These are phyloP conservation scores for Gigaspora rosea DNA, from an alignment of 192 early-diverging fungal species.

Conservation along the genomic window DNA sequence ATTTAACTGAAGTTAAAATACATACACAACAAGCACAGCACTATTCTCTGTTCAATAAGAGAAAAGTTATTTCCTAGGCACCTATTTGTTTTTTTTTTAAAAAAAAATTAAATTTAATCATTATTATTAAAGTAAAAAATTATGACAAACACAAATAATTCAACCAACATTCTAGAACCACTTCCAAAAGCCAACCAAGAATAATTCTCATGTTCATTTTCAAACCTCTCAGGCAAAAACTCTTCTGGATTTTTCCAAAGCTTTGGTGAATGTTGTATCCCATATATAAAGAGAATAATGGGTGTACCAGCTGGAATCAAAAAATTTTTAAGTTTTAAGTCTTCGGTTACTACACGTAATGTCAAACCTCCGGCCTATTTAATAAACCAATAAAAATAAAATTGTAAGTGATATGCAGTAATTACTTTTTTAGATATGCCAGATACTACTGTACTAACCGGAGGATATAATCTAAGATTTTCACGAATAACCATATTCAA, in stretches of 20 bases:
- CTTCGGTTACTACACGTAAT: not conserved
- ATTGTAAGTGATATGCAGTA: no score
- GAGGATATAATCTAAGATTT: conserved; percentile 8
- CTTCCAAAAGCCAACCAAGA: not conserved
- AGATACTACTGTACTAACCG: not conserved
- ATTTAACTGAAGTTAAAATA: not conserved
- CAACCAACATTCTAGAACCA: not conserved
- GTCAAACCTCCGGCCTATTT: not conserved
- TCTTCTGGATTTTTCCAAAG: not conserved
- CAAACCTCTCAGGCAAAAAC: conserved; percentile 1
- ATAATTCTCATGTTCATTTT: not conserved
- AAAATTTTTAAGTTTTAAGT: not conserved
- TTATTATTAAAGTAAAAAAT: not conserved
- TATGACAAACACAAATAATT: not conserved
- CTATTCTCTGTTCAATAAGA: not conserved
- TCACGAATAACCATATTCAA: not conserved
- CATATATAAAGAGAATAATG: not conserved
- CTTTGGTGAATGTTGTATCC: not conserved
- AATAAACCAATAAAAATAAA: not conserved
- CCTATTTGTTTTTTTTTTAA: not conserved
- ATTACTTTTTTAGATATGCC: not conserved
- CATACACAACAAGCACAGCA: not conserved
- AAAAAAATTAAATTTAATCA: not conserved
- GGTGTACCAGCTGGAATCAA: not conserved
- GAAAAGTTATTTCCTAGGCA: conserved; percentile 1